Base-by-base conservation (phyloP, 768 basidiomycete genomes). In the Leccinum pellstonianum region DNA sequence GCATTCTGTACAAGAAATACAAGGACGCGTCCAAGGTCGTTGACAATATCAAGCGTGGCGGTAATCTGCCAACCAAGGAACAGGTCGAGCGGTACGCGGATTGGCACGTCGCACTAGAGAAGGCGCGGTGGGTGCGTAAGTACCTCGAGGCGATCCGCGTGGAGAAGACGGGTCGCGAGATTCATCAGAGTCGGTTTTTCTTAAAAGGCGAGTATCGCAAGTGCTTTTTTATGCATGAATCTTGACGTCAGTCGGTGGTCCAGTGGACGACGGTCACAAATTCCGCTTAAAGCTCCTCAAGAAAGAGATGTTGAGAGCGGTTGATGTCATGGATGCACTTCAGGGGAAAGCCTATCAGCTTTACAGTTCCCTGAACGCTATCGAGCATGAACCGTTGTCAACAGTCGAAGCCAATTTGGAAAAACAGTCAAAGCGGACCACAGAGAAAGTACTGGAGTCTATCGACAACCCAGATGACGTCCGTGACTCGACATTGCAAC, bases 91-190 rank as follows among this genome's bases (percentile, higher is more conserved):
- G 41, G 2, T 67, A 62, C 33, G 31, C 43, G 0, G 65, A 68
- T 50, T 59, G 65, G 56, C 38, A 52, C 1, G 43, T 29, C 1
- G 60, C 64, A 17, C 55, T 66, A 9, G 58, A 70, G 25, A 69
- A 72, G 33, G 62, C 59, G 2, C 64, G 62, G 7, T 62, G 65
- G 62, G 61, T 71, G 47, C 64, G 63, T 33, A 49, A 59, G 35
- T 77, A 76, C 54, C 58, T 75, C 10, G 69, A 74, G 48, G 73
- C 72, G 9, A 70, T 76, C 19, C 65, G 74, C 2, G 65, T 68
- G 0, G 76, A 77, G 52, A 67, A 65, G 50, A 58, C 62, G 0
- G 76, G 76, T 0, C 60, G 74, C 29, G 62, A 69, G 1, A 66
- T 76, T 25, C 76, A 77, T 37, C 61, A 64, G 7, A 62, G 49